Base-by-base conservation (phyloP, 2,329 filamentous ascomycete genomes). In the Chaetothyriales sp. region DNA sequence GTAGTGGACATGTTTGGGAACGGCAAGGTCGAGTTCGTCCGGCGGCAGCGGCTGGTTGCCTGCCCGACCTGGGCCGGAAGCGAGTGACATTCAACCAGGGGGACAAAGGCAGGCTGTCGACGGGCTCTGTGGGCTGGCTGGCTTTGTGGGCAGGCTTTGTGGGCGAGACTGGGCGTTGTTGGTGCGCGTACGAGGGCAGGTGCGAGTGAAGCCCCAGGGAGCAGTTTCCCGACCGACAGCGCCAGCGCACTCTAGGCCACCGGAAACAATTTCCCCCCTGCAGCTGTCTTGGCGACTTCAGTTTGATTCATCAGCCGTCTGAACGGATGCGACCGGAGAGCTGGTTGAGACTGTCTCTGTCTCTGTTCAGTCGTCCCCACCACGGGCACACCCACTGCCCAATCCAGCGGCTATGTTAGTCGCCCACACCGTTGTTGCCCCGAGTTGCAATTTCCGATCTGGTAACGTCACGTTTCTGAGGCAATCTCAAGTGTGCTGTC, bases 1-100 rank as follows among this genome's bases (percentile, higher is more conserved):
- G 67, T 96, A 98, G 64, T 81, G 80, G 61, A 96, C 86, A 66
- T 98, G 92, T 64, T 79, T 79, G 57, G 80, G 72, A 48, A 74
- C 66, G 54, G 71, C 73, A 51, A 82, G 70, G 47, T 70, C 66
- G 56, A 76, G 68, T 57, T 75, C 71, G 51, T 68, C 63, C 5
- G 32, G 32, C 18, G 72, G 69, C 46, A 51, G 42, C 36, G 8
- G 47, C 55, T 70, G 61, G 46, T 61, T 62, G 57, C 73, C 66
- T 43, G 67, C 78, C 55, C 74, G 70, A 51, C 78, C 78, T 46
- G 78, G 78, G 20, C 78, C 78, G 48, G 78, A 76, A 53, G 76
- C 76, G 47, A 81, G 68, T 44, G 78, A 76, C 78, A 81, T 82
- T 26, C 12, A 15, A 15, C n/a, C n/a, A n/a, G n/a, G 8, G 3